Base-by-base conservation (phyloP, 345 rosid genomes). In the Raphanus sativus region DNA sequence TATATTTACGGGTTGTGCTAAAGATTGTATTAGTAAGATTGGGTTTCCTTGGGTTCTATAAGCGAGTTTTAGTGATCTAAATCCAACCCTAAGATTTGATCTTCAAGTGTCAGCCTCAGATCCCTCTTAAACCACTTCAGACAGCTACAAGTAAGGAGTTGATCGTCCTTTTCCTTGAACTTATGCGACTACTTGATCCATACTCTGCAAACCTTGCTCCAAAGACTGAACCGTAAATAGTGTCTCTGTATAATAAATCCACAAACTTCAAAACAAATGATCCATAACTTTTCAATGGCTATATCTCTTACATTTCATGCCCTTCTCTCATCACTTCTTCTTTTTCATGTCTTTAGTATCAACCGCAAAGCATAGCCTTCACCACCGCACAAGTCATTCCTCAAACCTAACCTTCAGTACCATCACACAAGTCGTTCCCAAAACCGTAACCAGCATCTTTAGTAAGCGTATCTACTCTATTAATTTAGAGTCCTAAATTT, bases 51-150 rank as follows among this genome's bases (percentile, higher is more conserved):
- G 65, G 50, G 70, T 73, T 73, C 74, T 36, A 73, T 36, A 73
- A 79, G 82, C 74, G 58, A 67, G 30, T 36, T 21, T 21, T 52
- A 52, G 71, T 67, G n/a, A 68, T 74, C 66, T 40, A 74, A 73
- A 64, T 17, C 52, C 75, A 55, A 74, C 24, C 26, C 67, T 62
- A 78, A 17, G 70, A 78, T 78, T 73, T 6, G 67, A 74, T 52
- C 69, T 21, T 72, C 67, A 75, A 85, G 77, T 79, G 90, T 89
- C 97, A 61, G 60, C 80, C 83, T 89, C 91, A 81, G 13, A 13
- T 84, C 85, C 94, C 96, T 89, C 98, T 88, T 73, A 84, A 94
- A 88, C 97, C 55, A 88, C 89, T 81, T 77, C 48, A 56, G 92
- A 91, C 75, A 91, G 81, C 82, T 82, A 87, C 93, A 64, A 89